Evolutionary conservation across 352 stramenopile species (phyloP), one percentile per base, ranked within the genome.

Genomic region (Globisporangium lucens): DNA sequence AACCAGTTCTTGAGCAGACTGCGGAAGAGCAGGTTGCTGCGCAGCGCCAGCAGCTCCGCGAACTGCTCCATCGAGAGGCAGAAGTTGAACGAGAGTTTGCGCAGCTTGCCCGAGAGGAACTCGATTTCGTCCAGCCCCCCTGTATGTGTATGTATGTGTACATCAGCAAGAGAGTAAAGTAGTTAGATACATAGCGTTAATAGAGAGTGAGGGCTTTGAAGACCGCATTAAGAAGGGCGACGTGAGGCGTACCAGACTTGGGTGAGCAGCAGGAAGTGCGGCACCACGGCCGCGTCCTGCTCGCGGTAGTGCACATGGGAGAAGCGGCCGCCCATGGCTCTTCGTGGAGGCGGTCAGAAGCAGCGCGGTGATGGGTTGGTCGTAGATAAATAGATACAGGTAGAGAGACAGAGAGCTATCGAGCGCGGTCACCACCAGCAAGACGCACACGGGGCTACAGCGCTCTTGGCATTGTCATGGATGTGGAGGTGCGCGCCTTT

Each of bases 241-340:
- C 30, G 3, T 33, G 30, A 33, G 30, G 3, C 67, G 51, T 49
- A 89, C 85, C 81, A 93, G 36, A 81, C 79, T 78, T 90, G 81
- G 17, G 80, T 85, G 60, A 93, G 78, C 35, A 90, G 70, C 57
- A 86, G 63, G 68, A 91, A 88, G 47, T 87, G 75, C 30, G 75
- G 71, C 30, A 91, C 55, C 22, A 91, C 79, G 5, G 80, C 78
- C 0, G 81, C 83, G 66, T 93, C 85, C 56, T 89, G 81, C 56
- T 85, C 78, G 29, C 85, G 81, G 63, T 91, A 93, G 72, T 93
- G 82, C 64, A 91, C 80, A 5, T 88, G 82, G 13, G 83, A 89
- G 72, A 93, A 91, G 35, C 80, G 77, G 13, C 85, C 83, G 30
- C 85, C 83, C 85, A 93, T 92, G 33, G 5, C 22, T 13, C 43